Evolutionary conservation across 176 grass and related monocot species (phyloP).

Genomic region (Panicum miliaceum): DNA sequence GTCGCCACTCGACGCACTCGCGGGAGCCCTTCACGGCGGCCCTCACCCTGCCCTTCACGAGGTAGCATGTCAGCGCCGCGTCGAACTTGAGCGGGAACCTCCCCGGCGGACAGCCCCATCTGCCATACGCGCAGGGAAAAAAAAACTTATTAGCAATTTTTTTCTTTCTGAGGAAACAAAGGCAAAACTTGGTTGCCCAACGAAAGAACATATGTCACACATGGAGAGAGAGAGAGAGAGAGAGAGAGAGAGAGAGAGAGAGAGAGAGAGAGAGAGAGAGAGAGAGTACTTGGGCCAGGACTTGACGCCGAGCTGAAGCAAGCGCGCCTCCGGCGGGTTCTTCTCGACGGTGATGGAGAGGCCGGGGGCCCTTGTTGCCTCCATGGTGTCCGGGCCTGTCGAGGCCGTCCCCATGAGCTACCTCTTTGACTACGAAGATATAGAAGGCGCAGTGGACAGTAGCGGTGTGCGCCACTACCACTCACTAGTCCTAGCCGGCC

Average conservation of each 20-base stretch:
- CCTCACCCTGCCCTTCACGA: slow-evolving; percentile 63
- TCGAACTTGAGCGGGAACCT: slow-evolving; percentile 71
- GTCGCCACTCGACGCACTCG: slow-evolving; percentile 62
- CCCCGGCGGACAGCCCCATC: slow-evolving; percentile 74
- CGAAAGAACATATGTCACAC: background rate
- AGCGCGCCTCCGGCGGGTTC: slow-evolving; percentile 52
- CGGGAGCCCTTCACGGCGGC: slow-evolving; percentile 60
- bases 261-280: background rate
- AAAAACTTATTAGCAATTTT: no score
- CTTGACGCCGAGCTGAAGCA: slow-evolving; percentile 69
- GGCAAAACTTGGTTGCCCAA: background rate
- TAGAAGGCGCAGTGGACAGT: background rate
- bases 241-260: background rate
- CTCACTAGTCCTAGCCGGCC: background rate
- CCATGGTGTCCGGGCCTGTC: slow-evolving; percentile 48
- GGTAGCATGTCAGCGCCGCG: slow-evolving; percentile 70
- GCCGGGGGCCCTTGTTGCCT: slow-evolving; percentile 25
- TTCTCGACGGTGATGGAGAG: slow-evolving; percentile 65
- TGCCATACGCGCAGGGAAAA: background rate
- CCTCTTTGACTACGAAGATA: background rate
- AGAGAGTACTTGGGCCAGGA: slow-evolving; percentile 71
- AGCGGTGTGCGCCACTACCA: background rate
- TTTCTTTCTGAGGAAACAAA: no score
- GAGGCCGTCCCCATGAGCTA: slow-evolving; percentile 52
- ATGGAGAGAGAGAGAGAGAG: background rate